Evolutionary conservation across 2,329 filamentous ascomycete species (phyloP).

Genomic region (Trichophyton mentagrophytes): DNA sequence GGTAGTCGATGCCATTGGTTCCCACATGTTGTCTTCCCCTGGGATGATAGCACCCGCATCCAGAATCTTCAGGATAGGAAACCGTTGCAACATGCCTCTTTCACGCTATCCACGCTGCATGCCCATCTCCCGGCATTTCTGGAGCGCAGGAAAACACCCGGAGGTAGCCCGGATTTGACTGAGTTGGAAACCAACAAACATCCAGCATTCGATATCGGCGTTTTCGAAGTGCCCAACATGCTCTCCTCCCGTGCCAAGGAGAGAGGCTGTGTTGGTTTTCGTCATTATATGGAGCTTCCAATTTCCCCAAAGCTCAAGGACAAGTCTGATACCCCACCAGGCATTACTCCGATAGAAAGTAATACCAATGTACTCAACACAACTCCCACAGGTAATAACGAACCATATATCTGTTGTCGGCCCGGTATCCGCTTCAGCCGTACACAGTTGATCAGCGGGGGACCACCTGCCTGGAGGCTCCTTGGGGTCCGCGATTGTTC

Average conservation of each 20-base stretch:
- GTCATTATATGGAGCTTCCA: constrained; percentile 36
- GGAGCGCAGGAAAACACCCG: constrained; percentile 17
- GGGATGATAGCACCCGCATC: constrained; percentile 29
- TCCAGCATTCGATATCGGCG: constrained; percentile 32
- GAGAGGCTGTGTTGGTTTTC: constrained; percentile 35
- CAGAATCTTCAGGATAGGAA: constrained; percentile 31
- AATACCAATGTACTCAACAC: constrained; percentile 16
- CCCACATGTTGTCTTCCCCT: constrained; percentile 34
- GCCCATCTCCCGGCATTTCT: constrained; percentile 33
- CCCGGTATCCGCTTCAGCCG: constrained; percentile 27
- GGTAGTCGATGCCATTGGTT: constrained; percentile 29
- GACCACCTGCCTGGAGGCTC: constrained; percentile 29
- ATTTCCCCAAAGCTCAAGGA: constrained; percentile 19
- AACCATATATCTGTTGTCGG: constrained; percentile 26
- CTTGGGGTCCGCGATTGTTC: constrained; percentile 31
- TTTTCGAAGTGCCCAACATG: constrained; percentile 40
- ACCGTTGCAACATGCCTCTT: constrained; percentile 29
- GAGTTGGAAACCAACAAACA: constrained; percentile 18
- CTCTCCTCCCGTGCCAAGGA: constrained; percentile 34
- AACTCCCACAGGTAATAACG: constrained; percentile 9
- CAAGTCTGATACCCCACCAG: constrained; percentile 14
- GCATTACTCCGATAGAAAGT: constrained; percentile 14
- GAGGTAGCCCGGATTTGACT: constrained; percentile 14
- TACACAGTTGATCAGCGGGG: constrained; percentile 25
- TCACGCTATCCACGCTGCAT: constrained; percentile 32